phyloP scores from a whole-genome alignment of 306 rosid species.

The Dalbergia oliveri region DNA sequence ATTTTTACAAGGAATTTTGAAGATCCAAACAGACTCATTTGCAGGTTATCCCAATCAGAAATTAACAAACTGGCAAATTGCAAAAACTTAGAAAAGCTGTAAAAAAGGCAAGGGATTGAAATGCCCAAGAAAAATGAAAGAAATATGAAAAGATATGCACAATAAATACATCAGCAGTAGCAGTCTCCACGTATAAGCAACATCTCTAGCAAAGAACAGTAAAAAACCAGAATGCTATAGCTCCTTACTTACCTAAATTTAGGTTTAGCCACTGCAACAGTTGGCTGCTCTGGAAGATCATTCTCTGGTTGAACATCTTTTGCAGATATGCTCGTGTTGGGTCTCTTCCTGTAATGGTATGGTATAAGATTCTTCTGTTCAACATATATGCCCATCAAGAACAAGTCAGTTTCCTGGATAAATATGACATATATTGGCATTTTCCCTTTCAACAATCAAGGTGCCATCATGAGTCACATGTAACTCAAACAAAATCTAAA shows the following conservation, averaged over 20 bases:
- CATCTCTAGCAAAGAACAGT: slow-evolving; percentile 4
- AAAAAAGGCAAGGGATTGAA: not conserved
- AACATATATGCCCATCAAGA: slow-evolving; percentile 45
- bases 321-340: slow-evolving; percentile 37
- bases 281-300: slow-evolving; percentile 42
- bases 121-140: not conserved
- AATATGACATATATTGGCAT: slow-evolving; percentile 13
- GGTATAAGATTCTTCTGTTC: slow-evolving; percentile 69
- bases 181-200: not conserved
- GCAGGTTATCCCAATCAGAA: not conserved
- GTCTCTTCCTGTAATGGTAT: slow-evolving; percentile 51
- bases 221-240: not conserved
- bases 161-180: not conserved
- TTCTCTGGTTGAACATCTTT: slow-evolving; percentile 52
- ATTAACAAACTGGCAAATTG: not conserved
- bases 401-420: slow-evolving; percentile 29
- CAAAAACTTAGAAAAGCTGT: not conserved
- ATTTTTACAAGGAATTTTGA: slow-evolving; percentile 1
- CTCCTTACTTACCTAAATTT: slow-evolving; percentile 67
- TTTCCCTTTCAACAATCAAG: slow-evolving; percentile 27
- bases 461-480: not conserved
- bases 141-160: slow-evolving; percentile 19
- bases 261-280: slow-evolving; percentile 61
- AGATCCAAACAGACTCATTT: not conserved
- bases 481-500: slow-evolving; percentile 10